These are phyloP conservation scores for Cytidiella melzeri DNA, from an alignment of 768 basidiomycete genomes.

Conservation along the genomic window DNA sequence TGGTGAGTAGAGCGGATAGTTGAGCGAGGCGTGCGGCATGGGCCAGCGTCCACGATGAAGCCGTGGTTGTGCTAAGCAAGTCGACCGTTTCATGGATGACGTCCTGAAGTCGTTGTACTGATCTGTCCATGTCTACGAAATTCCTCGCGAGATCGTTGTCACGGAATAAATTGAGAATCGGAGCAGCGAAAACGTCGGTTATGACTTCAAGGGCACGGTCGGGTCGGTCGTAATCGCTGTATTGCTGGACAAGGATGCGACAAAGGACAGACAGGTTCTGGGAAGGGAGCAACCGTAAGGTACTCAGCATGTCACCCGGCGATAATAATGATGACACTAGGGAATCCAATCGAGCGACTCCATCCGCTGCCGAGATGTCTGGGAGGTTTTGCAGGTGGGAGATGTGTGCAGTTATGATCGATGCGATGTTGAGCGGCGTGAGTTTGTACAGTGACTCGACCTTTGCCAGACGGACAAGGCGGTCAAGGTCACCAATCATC, in stretches of 20 bases:
- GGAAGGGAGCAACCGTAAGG: background rate
- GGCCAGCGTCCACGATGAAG: background rate
- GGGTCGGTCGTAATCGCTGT: background rate
- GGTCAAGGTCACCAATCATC: slow-evolving; percentile 36
- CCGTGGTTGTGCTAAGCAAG: background rate
- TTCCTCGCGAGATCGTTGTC: background rate
- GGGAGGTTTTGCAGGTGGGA: background rate
- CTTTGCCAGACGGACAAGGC: background rate
- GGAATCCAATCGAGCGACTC: background rate
- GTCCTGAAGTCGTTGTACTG: background rate
- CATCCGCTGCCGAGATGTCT: background rate
- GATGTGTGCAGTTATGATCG: background rate
- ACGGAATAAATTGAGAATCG: background rate
- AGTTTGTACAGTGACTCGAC: background rate
- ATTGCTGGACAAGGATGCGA: slow-evolving; percentile 2
- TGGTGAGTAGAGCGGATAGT: background rate
- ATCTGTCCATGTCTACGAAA: background rate
- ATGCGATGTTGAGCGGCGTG: background rate
- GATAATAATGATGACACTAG: background rate
- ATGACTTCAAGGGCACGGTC: slow-evolving; percentile 1
- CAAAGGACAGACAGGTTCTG: background rate
- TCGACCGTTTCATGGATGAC: background rate
- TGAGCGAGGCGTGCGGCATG: background rate
- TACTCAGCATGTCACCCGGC: background rate
- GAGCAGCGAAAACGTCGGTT: background rate